These are phyloP conservation scores for Odonthalia washingtoniensis DNA, from an alignment of 31 red algal genomes.

Conservation along the genomic window DNA sequence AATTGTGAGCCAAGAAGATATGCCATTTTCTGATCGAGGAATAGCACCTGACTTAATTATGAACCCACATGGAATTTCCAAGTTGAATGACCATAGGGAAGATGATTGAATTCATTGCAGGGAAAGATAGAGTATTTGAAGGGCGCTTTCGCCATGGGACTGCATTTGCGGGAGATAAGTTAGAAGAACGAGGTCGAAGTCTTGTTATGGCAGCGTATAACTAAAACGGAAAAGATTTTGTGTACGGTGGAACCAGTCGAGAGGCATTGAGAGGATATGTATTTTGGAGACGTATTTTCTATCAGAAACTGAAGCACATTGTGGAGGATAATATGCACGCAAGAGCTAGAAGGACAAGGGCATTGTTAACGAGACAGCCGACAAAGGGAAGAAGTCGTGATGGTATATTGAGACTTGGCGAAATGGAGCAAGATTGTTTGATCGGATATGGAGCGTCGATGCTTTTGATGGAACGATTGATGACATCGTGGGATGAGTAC, in stretches of 20 bases:
- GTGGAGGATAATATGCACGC: constrained; percentile 98
- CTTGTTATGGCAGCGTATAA: constrained; percentile 79
- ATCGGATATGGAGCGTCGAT: constrained; percentile 94
- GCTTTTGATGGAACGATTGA: constrained; percentile 97
- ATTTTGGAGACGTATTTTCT: constrained; percentile 96
- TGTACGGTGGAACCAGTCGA: constrained; percentile 90
- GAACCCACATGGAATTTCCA: constrained; percentile 99
- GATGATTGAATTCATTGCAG: constrained; percentile 98
- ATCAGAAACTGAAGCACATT: constrained; percentile 99
- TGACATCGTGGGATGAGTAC: constrained; percentile 94
- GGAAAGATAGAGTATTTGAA: constrained; percentile 93
- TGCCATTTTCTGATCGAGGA: constrained; percentile 94
- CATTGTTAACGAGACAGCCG: constrained; percentile 95
- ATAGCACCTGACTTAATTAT: constrained; percentile 97
- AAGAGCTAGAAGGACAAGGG: constrained; percentile 87
- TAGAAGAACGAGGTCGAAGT: constrained; percentile 79
- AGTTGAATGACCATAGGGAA: constrained; percentile 99
- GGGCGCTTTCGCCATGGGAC: constrained; percentile 85
- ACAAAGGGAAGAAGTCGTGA: constrained; percentile 95
- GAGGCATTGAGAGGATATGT: constrained; percentile 90
- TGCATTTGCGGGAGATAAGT: constrained; percentile 84
- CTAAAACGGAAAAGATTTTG: constrained; percentile 95
- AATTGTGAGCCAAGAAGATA: constrained; percentile 92
- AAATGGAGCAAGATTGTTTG: constrained; percentile 99
- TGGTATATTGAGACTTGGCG: constrained; percentile 93